These are phyloP conservation scores for Mycosphaerella arachidis DNA, from an alignment of 2,329 filamentous ascomycete species.

Conservation along the genomic window DNA sequence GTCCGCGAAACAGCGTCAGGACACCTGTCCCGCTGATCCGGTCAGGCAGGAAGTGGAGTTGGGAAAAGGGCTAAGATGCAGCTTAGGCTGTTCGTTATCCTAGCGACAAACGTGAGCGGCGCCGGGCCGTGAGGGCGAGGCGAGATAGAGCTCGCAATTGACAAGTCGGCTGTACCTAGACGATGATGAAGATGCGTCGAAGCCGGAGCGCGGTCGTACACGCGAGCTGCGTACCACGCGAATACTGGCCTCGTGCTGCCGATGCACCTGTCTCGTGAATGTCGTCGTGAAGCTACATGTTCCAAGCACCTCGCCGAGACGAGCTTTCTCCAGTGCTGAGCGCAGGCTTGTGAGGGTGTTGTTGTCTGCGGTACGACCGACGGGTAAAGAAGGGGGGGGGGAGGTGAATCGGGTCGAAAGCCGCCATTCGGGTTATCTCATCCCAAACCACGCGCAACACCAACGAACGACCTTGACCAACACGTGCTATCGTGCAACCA, in stretches of 20 bases:
- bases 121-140: background rate
- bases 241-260: too few species aligned
- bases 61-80: background rate
- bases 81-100: background rate
- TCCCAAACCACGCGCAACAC: too few species aligned
- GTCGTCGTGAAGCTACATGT: too few species aligned
- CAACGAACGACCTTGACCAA: background rate
- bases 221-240: background rate
- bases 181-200: background rate
- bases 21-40: slow-evolving; percentile 19
- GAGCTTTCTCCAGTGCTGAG: background rate
- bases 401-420: too few species aligned
- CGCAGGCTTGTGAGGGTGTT: too few species aligned
- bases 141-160: background rate
- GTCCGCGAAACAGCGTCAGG: slow-evolving; percentile 32
- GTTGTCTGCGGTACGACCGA: too few species aligned
- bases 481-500: background rate
- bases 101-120: background rate
- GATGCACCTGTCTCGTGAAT: too few species aligned
- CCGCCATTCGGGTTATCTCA: too few species aligned
- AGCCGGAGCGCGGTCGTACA: background rate
- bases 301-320: background rate
- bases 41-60: slow-evolving; percentile 2
- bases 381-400: too few species aligned
- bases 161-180: background rate